Conservation (phyloP, 202 grass and related monocot species). For the Dendrocalamus latiflorus region DNA sequence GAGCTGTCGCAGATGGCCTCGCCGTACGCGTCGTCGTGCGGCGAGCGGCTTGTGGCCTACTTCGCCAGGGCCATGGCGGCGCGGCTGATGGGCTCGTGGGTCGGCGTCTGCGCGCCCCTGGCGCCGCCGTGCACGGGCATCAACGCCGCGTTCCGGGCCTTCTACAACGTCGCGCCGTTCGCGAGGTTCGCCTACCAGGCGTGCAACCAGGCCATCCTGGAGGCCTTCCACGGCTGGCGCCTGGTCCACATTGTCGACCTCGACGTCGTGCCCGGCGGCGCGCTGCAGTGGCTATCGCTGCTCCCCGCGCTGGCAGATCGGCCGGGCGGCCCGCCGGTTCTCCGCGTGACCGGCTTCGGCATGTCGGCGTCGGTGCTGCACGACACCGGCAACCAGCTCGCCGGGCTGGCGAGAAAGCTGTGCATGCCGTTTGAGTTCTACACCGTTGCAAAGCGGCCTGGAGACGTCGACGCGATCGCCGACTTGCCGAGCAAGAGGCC, state of each 20-base stretch:
- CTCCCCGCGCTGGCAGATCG: slow-evolving; percentile 52
- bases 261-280: slow-evolving; percentile 52
- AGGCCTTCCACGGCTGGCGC: slow-evolving; percentile 45
- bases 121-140: slow-evolving; percentile 10
- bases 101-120: slow-evolving; percentile 32
- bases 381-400: slow-evolving; percentile 54
- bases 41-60: slow-evolving; percentile 64
- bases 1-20: slow-evolving; percentile 60
- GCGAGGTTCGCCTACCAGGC: slow-evolving; percentile 47
- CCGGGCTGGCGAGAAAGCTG: slow-evolving; percentile 50
- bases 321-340: slow-evolving; percentile 30
- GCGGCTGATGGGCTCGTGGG: slow-evolving; percentile 48
- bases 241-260: slow-evolving; percentile 55
- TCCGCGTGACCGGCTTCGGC: slow-evolving; percentile 56
- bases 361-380: slow-evolving; percentile 31
- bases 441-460: slow-evolving; percentile 38
- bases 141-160: slow-evolving; percentile 55
- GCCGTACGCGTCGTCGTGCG: slow-evolving; percentile 49
- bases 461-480: slow-evolving; percentile 19
- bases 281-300: slow-evolving; percentile 60
- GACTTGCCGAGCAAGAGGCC: slow-evolving; percentile 19
- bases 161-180: slow-evolving; percentile 56
- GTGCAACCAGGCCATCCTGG: slow-evolving; percentile 58
- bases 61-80: slow-evolving; percentile 50
- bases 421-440: slow-evolving; percentile 57